phyloP scores from a whole-genome alignment of 129 eudicot genomes.

The Escallonia herrerae region DNA sequence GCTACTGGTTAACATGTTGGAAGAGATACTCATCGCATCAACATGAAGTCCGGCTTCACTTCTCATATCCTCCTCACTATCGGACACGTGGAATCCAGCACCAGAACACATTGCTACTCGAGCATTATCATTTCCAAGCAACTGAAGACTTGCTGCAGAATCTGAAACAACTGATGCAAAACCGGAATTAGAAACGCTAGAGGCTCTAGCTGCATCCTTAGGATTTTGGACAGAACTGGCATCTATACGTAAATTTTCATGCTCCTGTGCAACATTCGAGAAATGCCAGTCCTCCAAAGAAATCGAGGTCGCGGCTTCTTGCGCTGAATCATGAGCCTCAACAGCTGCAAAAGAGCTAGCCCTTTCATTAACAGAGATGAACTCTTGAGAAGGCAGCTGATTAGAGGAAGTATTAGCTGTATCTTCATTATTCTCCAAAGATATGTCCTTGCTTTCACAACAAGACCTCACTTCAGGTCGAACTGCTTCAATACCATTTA shows the following conservation, averaged over 20 bases:
- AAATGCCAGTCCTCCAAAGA: conserved; percentile 7
- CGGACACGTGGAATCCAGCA: conserved; percentile 31
- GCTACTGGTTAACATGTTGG: conserved; percentile 29
- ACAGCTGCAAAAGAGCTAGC: conserved; percentile 11
- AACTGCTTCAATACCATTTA: conserved; percentile 8
- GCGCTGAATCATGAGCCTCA: conserved; percentile 14
- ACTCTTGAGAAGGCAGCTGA: conserved; percentile 33
- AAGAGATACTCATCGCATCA: conserved; percentile 45
- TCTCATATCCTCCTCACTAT: conserved; percentile 2
- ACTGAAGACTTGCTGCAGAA: conserved; percentile 36
- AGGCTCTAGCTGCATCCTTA: conserved; percentile 14
- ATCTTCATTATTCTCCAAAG: conserved; percentile 1
- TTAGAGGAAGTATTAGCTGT: conserved; percentile 21
- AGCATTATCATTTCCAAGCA: conserved; percentile 27
- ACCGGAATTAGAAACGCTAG: conserved; percentile 21
- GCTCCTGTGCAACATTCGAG: conserved; percentile 3
- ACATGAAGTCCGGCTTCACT: conserved; percentile 23
- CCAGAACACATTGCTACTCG: conserved; percentile 28
- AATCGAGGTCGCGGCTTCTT: conserved; percentile 10
- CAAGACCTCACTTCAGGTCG: conserved; percentile 4
- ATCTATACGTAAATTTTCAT: conserved; percentile 12
- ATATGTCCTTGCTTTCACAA: not conserved
- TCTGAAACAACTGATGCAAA: conserved; percentile 31
- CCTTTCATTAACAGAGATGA: conserved; percentile 16
- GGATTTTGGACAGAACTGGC: conserved; percentile 25